Conservation (phyloP, 1,284 basidiomycete genomes). For the Cutaneotrichosporon cyanovorans region DNA sequence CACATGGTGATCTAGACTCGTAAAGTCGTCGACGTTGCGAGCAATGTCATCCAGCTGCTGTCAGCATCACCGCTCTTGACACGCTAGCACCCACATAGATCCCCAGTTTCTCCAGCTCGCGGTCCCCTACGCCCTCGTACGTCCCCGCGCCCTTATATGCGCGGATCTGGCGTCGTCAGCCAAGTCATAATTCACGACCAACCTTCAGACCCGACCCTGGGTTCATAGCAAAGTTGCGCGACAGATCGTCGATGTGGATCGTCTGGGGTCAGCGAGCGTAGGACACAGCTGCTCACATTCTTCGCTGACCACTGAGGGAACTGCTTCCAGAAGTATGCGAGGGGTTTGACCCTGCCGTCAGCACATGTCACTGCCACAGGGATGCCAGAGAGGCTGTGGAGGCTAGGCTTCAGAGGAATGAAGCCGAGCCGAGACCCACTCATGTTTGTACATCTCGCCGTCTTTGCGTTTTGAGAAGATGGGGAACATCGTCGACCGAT, state of each 20-base stretch:
- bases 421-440: constrained; percentile 25
- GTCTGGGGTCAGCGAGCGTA: constrained; percentile 45
- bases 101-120: constrained; percentile 59
- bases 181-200: constrained; percentile 3
- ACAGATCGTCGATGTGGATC: constrained; percentile 81
- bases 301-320: constrained; percentile 62
- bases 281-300: constrained; percentile 15
- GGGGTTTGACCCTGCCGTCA: constrained; percentile 58
- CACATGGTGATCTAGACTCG: constrained; percentile 32
- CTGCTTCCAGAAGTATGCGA: constrained; percentile 80
- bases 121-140: constrained; percentile 53
- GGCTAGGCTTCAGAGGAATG: too few relatives aligned
- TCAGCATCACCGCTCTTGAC: background rate
- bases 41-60: constrained; percentile 29
- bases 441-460: constrained; percentile 68
- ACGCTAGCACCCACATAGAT: constrained; percentile 49
- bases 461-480: constrained; percentile 58
- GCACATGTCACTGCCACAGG: background rate
- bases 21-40: constrained; percentile 31
- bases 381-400: too few relatives aligned
- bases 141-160: constrained; percentile 71
- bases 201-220: constrained; percentile 69
- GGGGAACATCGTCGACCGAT: constrained; percentile 82
- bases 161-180: constrained; percentile 49
- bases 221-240: constrained; percentile 79